A percentile compares a stretch with the other conserved stretches of the same genome.
Evolutionary conservation across 2,329 filamentous ascomycete species (phyloP).

Genomic region (Aspergillus pseudoterreus): DNA sequence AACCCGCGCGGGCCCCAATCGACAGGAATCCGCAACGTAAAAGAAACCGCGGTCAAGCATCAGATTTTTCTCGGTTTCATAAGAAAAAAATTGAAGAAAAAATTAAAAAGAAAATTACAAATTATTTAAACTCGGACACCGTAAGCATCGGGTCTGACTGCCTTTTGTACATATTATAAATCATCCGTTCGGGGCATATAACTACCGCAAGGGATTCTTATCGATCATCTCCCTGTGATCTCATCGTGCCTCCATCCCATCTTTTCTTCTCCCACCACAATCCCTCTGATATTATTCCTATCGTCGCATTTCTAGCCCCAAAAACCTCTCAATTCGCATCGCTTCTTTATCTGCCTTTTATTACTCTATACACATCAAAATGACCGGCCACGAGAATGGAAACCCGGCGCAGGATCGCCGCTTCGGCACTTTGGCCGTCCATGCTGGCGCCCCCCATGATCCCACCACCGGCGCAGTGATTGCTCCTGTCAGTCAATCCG

Average conservation of each 20-base stretch:
- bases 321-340: not conserved
- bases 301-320: not conserved
- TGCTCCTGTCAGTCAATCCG: conserved; percentile 57
- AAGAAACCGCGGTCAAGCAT: conserved; percentile 17
- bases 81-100: not conserved
- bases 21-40: conserved; percentile 26
- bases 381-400: conserved; percentile 22
- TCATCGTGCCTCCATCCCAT: not conserved
- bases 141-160: not conserved
- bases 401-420: conserved; percentile 68
- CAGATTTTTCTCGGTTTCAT: conserved; percentile 1
- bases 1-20: conserved; percentile 12
- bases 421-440: conserved; percentile 92
- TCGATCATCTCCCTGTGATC: not conserved
- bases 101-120: not conserved
- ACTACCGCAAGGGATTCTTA: not conserved
- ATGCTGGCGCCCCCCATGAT: conserved; percentile 88
- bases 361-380: conserved; percentile 4
- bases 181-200: conserved; percentile 5
- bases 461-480: conserved; percentile 92
- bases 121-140: not conserved
- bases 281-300: not conserved
- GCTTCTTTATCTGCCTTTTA: no score
- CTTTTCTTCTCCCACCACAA: not conserved
- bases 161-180: conserved; percentile 11